Evolutionary conservation across 768 basidiomycete genomes (phyloP).

Genomic region (Termitomyces sp.): DNA sequence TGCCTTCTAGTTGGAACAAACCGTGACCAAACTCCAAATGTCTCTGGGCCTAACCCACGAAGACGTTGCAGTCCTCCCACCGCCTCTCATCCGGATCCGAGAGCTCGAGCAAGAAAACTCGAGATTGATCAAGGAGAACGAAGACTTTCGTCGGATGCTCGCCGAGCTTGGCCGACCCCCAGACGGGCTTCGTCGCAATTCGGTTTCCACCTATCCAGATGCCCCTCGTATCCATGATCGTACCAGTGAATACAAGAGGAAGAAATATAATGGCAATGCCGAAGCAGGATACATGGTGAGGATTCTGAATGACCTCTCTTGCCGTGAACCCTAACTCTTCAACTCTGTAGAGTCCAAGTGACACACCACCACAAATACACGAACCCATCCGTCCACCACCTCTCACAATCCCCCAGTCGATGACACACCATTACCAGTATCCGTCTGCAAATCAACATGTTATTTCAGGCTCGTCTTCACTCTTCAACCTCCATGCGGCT

Average conservation of each 20-base stretch:
- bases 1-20: conserved; percentile 66
- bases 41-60: conserved; percentile 71
- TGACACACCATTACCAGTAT: conserved; percentile 48
- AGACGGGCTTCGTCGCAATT: conserved; percentile 44
- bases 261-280: conserved; percentile 40
- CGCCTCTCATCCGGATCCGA: conserved; percentile 70
- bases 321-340: background rate
- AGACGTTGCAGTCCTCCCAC: conserved; percentile 68
- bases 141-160: conserved; percentile 67
- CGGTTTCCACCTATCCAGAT: conserved; percentile 45
- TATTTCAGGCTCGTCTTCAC: conserved; percentile 37
- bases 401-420: conserved; percentile 57
- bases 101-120: conserved; percentile 82
- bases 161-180: conserved; percentile 37
- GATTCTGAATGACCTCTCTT: background rate
- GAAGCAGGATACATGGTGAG: background rate
- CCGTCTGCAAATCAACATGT: conserved; percentile 33
- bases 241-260: conserved; percentile 60
- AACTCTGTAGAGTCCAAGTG: conserved; percentile 36
- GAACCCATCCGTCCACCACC: conserved; percentile 49
- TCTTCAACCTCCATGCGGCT: conserved; percentile 49
- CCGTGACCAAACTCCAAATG: conserved; percentile 80
- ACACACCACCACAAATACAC: conserved; percentile 37
- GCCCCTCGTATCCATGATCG: conserved; percentile 43
- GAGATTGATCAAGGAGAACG: conserved; percentile 67